Conservation (phyloP, 208 protist species). For the Acanthamoeba polyphaga region DNA sequence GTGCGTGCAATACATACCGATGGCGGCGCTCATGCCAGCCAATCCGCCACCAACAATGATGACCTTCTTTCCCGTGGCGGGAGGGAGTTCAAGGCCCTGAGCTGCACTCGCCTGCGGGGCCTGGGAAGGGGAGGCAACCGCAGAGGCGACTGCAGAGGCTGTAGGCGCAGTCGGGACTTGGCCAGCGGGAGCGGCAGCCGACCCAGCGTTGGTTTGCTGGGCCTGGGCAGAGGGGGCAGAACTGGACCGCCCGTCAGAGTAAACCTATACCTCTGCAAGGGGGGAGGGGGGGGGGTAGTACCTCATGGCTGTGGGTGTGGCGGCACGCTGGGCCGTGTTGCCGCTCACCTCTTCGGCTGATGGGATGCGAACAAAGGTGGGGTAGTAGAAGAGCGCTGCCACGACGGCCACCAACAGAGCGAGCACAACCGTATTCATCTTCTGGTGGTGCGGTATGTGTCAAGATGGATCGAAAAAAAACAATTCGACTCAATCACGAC, state of each 20-base stretch:
- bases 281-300: neutral
- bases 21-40: slow-evolving; percentile 86
- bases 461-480: neutral
- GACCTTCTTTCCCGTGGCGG: slow-evolving; percentile 53
- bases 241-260: neutral
- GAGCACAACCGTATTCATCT: slow-evolving; percentile 47
- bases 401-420: slow-evolving; percentile 16
- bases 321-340: neutral
- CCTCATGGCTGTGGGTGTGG: neutral
- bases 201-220: neutral
- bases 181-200: neutral
- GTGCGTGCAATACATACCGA: neutral
- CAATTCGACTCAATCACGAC: neutral
- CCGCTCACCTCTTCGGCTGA: neutral
- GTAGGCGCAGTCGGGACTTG: neutral
- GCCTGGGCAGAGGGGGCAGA: neutral
- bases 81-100: neutral
- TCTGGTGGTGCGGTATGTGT: neutral
- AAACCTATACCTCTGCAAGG: too few species aligned
- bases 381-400: slow-evolving; percentile 53
- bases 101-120: neutral
- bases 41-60: slow-evolving; percentile 88
- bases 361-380: slow-evolving; percentile 27
- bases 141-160: neutral
- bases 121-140: neutral